Conservation (phyloP, 1,284 basidiomycete species). For the Flammula alnicola region DNA sequence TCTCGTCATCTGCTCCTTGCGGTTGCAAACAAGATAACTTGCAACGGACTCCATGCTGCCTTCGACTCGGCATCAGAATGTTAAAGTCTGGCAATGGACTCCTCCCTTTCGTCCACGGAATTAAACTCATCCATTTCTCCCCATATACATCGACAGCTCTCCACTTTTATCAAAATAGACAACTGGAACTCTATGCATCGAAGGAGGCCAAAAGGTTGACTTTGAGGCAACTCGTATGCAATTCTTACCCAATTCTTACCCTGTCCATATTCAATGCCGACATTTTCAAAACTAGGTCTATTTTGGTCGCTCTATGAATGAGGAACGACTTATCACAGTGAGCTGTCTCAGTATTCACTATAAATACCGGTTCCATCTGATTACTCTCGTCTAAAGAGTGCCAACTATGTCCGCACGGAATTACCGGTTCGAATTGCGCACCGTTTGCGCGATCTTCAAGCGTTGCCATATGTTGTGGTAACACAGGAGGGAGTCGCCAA, state of each 20-base stretch:
- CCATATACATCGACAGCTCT: constrained; percentile 51
- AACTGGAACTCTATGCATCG: constrained; percentile 82
- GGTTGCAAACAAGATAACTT: not conserved
- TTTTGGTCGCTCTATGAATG: constrained; percentile 78
- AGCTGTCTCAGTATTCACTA: constrained; percentile 12
- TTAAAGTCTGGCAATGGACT: constrained; percentile 21
- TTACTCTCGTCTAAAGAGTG: constrained; percentile 57
- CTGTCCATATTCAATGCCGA: not conserved
- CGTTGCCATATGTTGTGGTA: constrained; percentile 87
- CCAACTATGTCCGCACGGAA: constrained; percentile 90
- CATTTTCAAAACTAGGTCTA: constrained; percentile 49
- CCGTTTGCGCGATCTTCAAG: constrained; percentile 85
- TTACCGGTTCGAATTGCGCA: constrained; percentile 89
- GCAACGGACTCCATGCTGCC: constrained; percentile 13
- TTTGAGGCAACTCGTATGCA: constrained; percentile 77
- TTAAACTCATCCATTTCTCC: constrained; percentile 4
- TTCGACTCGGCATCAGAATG: constrained; percentile 19
- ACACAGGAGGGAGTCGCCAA: constrained; percentile 84
- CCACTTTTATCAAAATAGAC: constrained; percentile 87
- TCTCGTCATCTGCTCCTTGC: not conserved
- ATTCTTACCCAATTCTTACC: constrained; percentile 14
- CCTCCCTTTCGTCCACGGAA: constrained; percentile 9
- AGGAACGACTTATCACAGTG: constrained; percentile 76
- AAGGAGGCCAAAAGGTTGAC: constrained; percentile 77
- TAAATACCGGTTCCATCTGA: constrained; percentile 1